A percentile compares a stretch with the other conserved stretches of the same genome.
phyloP scores from a whole-genome alignment of 352 stramenopile genomes.

The Globisporangium irregulare region DNA sequence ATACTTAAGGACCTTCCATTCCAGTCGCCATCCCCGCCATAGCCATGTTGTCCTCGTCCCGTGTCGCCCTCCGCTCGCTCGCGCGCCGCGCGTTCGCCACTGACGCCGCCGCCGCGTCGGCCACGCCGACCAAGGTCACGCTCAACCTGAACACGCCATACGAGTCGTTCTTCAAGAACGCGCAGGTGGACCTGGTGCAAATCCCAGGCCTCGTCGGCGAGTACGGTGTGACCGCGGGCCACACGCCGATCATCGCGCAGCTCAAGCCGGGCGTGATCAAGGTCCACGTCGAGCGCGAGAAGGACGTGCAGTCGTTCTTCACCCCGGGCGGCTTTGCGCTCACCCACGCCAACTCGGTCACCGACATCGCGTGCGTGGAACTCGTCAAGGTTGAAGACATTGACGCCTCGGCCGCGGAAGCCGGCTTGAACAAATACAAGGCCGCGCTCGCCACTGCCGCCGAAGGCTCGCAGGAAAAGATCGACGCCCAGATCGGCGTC shows the following conservation, averaged over 20 bases:
- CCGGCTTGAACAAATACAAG: slow-evolving; percentile 92
- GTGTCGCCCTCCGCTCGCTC: slow-evolving; percentile 48
- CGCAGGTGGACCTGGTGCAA: slow-evolving; percentile 90
- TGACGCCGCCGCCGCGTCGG: slow-evolving; percentile 29
- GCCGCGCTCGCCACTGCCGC: slow-evolving; percentile 69
- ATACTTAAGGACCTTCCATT: slow-evolving; percentile 10
- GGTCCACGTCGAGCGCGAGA: slow-evolving; percentile 80
- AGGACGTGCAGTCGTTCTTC: slow-evolving; percentile 96
- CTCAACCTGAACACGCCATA: slow-evolving; percentile 84
- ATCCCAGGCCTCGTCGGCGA: slow-evolving; percentile 94
- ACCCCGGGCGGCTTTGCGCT: slow-evolving; percentile 96
- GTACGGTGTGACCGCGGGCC: slow-evolving; percentile 96
- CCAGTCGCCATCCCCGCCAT: slow-evolving; percentile 2
- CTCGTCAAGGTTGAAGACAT: slow-evolving; percentile 97
- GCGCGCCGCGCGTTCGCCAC: slow-evolving; percentile 52
- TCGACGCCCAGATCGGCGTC: slow-evolving; percentile 95
- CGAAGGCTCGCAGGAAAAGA: slow-evolving; percentile 87
- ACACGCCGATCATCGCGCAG: slow-evolving; percentile 96
- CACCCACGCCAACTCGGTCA: slow-evolving; percentile 95
- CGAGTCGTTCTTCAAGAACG: slow-evolving; percentile 78
- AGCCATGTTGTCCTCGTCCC: slow-evolving; percentile 50
- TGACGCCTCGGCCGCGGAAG: slow-evolving; percentile 86
- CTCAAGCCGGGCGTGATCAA: slow-evolving; percentile 96
- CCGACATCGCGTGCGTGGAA: slow-evolving; percentile 97
- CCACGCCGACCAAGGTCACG: slow-evolving; percentile 77